phyloP scores from a whole-genome alignment of 2,329 filamentous ascomycete species.

The Boeremia lycopersici region DNA sequence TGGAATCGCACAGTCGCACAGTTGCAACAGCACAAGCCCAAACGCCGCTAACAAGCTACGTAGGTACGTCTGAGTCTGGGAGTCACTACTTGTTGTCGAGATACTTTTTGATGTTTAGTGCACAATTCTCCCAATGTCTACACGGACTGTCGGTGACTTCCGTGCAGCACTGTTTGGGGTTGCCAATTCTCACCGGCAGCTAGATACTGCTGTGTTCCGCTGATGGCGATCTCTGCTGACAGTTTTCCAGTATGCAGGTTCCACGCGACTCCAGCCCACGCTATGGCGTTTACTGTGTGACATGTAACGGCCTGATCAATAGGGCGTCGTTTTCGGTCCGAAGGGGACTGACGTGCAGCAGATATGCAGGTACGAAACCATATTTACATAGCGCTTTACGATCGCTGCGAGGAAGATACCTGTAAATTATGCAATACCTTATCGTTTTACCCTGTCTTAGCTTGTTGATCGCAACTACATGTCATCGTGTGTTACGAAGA shows the following conservation, averaged over 20 bases:
- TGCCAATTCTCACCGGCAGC: background rate
- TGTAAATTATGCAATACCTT: too few species aligned
- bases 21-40: background rate
- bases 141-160: background rate
- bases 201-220: background rate
- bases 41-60: background rate
- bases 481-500: conserved; percentile 10
- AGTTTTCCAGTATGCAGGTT: conserved; percentile 3
- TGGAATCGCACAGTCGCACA: background rate
- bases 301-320: conserved; percentile 5
- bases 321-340: background rate
- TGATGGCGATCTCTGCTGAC: conserved; percentile 1
- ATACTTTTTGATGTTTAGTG: background rate
- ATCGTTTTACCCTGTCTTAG: background rate
- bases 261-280: conserved; percentile 2
- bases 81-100: background rate
- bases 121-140: background rate
- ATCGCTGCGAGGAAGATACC: background rate
- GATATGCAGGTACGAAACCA: conserved; percentile 5
- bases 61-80: background rate
- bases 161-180: background rate
- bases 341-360: conserved; percentile 9
- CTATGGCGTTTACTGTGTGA: conserved; percentile 7
- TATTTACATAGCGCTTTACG: background rate
- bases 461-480: background rate